Percentiles rank a stretch among this genome's conserved stretches.
phyloP scores from a whole-genome alignment of 768 basidiomycete genomes.

The Phanerochaete carnosa region DNA sequence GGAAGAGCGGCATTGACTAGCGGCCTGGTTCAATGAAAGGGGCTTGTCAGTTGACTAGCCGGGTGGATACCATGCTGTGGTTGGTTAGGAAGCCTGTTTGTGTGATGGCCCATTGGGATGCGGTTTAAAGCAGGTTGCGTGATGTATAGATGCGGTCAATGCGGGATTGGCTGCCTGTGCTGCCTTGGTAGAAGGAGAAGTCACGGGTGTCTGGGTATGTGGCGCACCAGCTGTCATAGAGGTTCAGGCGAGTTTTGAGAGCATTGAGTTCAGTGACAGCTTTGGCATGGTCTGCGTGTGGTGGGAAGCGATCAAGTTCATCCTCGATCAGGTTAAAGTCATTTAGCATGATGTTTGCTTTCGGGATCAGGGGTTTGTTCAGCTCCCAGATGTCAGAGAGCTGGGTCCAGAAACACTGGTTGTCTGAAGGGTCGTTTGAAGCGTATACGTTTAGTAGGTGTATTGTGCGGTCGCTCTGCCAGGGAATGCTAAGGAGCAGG shows the following conservation, averaged over 20 bases:
- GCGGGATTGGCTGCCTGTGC: neutral
- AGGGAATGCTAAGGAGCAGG: neutral
- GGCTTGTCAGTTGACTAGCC: neutral
- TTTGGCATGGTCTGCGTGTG: neutral
- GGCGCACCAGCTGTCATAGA: constrained; percentile 16
- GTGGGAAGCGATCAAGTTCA: constrained; percentile 14
- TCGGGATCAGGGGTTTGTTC: neutral
- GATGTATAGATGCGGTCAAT: constrained; percentile 1
- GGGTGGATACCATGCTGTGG: too few species aligned
- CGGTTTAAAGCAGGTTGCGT: too few species aligned
- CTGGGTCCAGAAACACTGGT: constrained; percentile 14
- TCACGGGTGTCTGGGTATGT: neutral
- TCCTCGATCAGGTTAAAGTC: constrained; percentile 20
- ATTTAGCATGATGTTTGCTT: constrained; percentile 12
- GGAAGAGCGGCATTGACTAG: neutral
- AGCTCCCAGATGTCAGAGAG: neutral
- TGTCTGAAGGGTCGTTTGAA: constrained; percentile 11
- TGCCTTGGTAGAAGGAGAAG: constrained; percentile 3
- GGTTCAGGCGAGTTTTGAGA: neutral
- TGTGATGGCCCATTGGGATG: too few species aligned
- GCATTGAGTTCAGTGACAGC: constrained; percentile 6
- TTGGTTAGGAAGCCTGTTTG: too few species aligned
- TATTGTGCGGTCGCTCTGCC: constrained; percentile 6
- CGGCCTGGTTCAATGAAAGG: neutral
- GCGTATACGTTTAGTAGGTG: constrained; percentile 13